Evolutionary conservation across 352 stramenopile genomes (phyloP), one percentile per base, ranked within the genome.

Genomic region (Pythium diclinum): DNA sequence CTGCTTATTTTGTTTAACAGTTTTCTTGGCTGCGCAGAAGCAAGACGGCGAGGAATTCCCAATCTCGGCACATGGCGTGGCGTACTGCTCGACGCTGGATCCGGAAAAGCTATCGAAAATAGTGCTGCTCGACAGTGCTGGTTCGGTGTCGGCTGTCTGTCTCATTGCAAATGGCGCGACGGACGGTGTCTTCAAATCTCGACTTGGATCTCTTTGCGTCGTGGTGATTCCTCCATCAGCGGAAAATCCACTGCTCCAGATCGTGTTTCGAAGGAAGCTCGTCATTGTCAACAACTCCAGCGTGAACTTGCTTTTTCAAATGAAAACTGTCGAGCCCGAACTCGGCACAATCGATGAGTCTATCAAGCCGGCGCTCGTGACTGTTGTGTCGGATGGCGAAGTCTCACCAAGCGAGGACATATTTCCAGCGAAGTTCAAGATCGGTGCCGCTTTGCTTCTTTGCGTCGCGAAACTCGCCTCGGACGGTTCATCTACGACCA

Each of bases 251-350:
- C n/a, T 69, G 11, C 21, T 55, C 9, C 44, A 59, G 38, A 48
- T 69, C 13, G 11, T 54, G 25, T 14, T 69, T 33, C 62, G 28
- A 8, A 16, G 32, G 2, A 19, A 56, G 13, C 23, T 69, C 14
- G 21, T 55, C 7, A 28, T 69, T 21, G 33, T 60, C 3, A 69
- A 69, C 47, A 32, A 48, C 7, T 58, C 61, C 3, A 16, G 40
- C 17, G 33, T 34, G 14, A 21, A n/a, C 11, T 6, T 69, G 8
- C 11, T 32, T 23, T 33, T 59, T 6, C 44, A 59, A 21, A 42
- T 69, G 14, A 46, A 25, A 33, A 33, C 17, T n/a, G 17, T 19
- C 30, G 34, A 49, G 28, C 19, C 17, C 7, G 56, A 54, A 10
- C 3, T 3, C 3, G 6, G 17, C 8, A 65, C 42, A 25, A 25